Percentiles rank a stretch among this genome's conserved stretches.
Conservation (phyloP, 148 eudicot genomes). For the Rhododendron griersonianum region DNA sequence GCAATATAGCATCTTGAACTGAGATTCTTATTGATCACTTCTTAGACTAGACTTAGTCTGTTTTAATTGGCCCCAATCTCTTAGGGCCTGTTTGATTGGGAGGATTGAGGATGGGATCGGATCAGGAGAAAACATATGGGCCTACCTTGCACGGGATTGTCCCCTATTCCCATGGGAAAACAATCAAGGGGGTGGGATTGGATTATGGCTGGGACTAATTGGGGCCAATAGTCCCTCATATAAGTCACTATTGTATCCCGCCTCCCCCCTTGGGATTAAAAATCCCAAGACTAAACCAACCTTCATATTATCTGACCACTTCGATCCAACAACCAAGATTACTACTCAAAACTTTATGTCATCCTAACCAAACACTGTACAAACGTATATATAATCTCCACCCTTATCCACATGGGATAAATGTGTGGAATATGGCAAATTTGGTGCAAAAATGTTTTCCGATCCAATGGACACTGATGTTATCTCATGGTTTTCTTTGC, state of each 20-base stretch:
- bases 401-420: neutral
- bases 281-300: neutral
- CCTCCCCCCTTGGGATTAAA: neutral
- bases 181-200: neutral
- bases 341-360: neutral
- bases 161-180: neutral
- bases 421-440: neutral
- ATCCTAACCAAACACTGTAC: neutral
- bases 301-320: neutral
- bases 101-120: neutral
- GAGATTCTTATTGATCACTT: neutral
- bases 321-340: neutral
- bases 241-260: neutral
- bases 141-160: neutral
- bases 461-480: neutral
- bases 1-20: neutral
- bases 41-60: neutral
- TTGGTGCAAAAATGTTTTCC: neutral
- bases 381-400: neutral
- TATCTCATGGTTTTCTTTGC: conserved; percentile 2
- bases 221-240: neutral
- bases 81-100: neutral
- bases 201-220: neutral
- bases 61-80: neutral
- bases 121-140: neutral